Conservation (phyloP, 2,329 filamentous ascomycete species). For the Neurospora sp. region DNA sequence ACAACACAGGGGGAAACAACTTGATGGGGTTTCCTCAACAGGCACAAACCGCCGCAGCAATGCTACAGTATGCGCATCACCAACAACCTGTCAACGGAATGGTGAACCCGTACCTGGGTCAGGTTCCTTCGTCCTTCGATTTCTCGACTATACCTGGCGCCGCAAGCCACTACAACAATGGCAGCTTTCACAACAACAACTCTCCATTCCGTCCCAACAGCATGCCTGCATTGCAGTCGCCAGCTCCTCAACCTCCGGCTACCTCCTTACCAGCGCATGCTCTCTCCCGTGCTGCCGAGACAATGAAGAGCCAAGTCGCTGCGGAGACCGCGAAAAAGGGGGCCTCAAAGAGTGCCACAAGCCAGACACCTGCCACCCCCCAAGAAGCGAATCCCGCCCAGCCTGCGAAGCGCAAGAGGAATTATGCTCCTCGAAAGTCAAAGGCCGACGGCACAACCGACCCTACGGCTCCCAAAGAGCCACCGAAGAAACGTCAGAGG, state of each 20-base stretch:
- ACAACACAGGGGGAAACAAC: not conserved
- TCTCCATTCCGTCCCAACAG: not conserved
- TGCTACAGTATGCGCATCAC: not conserved
- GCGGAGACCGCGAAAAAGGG: not conserved
- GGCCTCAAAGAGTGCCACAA: not conserved
- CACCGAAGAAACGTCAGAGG: not conserved
- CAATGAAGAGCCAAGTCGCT: not conserved
- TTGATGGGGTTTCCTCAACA: not conserved
- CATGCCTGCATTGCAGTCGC: not conserved
- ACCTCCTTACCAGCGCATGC: not conserved
- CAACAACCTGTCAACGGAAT: not conserved
- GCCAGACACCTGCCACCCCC: not conserved
- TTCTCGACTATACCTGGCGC: not conserved
- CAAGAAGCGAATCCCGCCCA: not conserved
- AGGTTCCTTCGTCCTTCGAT: not conserved
- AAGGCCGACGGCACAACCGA: not conserved
- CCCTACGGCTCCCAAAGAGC: not conserved
- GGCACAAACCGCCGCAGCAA: not conserved
- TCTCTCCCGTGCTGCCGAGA: not conserved
- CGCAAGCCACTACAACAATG: not conserved
- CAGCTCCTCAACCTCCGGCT: not conserved
- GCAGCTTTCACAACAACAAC: not conserved
- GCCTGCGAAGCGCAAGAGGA: not conserved
- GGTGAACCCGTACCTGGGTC: not conserved
- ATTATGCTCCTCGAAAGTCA: not conserved